A percentile compares a stretch with the other conserved stretches of the same genome.
phyloP scores from a whole-genome alignment of 1,284 basidiomycete genomes.

The Inonotus hispidus region DNA sequence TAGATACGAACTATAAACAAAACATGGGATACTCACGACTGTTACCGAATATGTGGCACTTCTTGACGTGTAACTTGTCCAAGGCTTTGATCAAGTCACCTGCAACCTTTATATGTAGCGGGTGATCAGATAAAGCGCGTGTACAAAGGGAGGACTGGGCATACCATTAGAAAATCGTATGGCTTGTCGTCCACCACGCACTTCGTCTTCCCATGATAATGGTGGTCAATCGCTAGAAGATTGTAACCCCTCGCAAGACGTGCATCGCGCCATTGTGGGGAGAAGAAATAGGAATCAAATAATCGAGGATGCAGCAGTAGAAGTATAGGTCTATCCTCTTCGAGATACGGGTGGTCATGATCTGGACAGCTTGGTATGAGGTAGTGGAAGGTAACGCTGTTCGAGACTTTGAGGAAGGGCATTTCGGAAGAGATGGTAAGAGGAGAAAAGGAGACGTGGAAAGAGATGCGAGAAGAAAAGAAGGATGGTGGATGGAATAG shows the following conservation, averaged over 20 bases:
- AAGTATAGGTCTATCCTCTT: constrained; percentile 17
- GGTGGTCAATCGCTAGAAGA: constrained; percentile 20
- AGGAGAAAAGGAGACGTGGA: background rate
- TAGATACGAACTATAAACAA: constrained; percentile 9
- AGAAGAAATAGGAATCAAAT: constrained; percentile 21
- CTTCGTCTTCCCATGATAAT: constrained; percentile 21
- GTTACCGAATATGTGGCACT: constrained; percentile 20
- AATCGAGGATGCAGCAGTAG: constrained; percentile 20
- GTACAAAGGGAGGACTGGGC: background rate
- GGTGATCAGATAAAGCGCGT: background rate
- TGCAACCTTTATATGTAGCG: constrained; percentile 9
- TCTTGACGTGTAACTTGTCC: constrained; percentile 16
- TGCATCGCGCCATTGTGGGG: constrained; percentile 19
- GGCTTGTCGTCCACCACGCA: constrained; percentile 18
- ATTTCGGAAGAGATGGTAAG: background rate
- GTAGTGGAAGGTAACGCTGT: constrained; percentile 15
- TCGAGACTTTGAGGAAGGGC: constrained; percentile 20
- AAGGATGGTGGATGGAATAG: background rate
- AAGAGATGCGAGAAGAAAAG: background rate
- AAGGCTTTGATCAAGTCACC: constrained; percentile 18
- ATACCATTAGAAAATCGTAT: constrained; percentile 19
- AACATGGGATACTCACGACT: constrained; percentile 6
- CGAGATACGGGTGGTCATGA: constrained; percentile 17
- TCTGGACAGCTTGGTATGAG: constrained; percentile 20
- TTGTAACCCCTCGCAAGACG: constrained; percentile 21